Evolutionary conservation across 2,329 filamentous ascomycete species (phyloP).

Genomic region (Nigrograna mackinnonii): DNA sequence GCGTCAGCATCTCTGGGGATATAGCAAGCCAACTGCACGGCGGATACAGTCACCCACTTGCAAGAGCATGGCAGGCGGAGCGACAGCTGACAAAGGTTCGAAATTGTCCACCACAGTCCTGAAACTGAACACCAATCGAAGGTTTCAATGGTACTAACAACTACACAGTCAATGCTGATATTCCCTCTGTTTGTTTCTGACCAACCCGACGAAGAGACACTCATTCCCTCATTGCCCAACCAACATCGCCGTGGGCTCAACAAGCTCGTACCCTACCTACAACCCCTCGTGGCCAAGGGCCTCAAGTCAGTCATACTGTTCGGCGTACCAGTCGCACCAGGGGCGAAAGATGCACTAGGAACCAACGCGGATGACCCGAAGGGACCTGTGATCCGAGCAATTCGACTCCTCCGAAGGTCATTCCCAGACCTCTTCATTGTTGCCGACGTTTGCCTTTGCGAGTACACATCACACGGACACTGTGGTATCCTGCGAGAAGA

Average conservation of each 20-base stretch:
- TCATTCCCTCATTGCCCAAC: constrained; percentile 88
- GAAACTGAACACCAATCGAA: too few relatives aligned
- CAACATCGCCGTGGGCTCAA: constrained; percentile 89
- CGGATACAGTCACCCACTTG: constrained; percentile 55
- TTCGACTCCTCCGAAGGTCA: constrained; percentile 78
- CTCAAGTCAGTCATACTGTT: constrained; percentile 94
- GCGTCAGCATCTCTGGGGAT: constrained; percentile 56
- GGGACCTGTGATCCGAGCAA: constrained; percentile 86
- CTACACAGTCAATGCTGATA: constrained; percentile 97
- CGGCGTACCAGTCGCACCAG: constrained; percentile 81
- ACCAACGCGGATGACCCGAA: constrained; percentile 91
- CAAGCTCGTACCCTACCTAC: constrained; percentile 80
- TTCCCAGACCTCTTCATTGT: constrained; percentile 93
- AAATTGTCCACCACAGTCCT: too few relatives aligned
- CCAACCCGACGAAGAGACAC: constrained; percentile 85
- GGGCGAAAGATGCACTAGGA: constrained; percentile 86
- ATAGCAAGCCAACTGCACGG: constrained; percentile 57
- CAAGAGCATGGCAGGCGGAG: constrained; percentile 57
- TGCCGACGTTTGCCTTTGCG: constrained; percentile 94
- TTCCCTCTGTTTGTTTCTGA: constrained; percentile 97
- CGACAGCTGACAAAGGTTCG: constrained; percentile 54
- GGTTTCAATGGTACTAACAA: too few relatives aligned
- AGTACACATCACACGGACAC: constrained; percentile 97
- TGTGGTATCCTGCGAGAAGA: constrained; percentile 95
- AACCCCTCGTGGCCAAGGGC: constrained; percentile 85